Evolutionary conservation across 768 basidiomycete genomes (phyloP).

Genomic region (Dendrothele bispora): DNA sequence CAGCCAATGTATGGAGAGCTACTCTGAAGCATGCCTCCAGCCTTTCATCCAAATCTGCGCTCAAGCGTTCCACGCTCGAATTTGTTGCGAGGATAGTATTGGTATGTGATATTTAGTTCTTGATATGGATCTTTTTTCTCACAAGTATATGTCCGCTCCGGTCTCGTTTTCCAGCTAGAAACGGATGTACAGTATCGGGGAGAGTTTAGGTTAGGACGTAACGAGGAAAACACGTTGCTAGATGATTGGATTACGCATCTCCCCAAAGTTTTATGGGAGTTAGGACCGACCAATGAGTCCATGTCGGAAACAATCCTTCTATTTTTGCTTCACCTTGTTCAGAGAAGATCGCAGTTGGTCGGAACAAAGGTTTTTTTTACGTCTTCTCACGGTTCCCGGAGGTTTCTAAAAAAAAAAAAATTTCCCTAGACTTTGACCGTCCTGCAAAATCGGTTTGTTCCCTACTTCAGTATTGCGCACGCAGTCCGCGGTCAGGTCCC

Average conservation of each 20-base stretch:
- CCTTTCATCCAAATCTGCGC: constrained; percentile 55
- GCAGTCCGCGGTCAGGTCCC: constrained; percentile 67
- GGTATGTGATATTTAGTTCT: constrained; percentile 40
- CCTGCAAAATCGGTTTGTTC: constrained; percentile 62
- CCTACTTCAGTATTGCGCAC: constrained; percentile 81
- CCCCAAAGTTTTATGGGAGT: constrained; percentile 85
- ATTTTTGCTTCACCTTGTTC: constrained; percentile 61
- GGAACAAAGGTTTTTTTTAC: constrained; percentile 40
- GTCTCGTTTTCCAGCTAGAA: constrained; percentile 48
- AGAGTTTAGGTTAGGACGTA: constrained; percentile 36
- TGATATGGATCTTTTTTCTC: neutral
- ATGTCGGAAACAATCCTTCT: constrained; percentile 71
- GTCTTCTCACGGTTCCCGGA: neutral
- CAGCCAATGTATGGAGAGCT: constrained; percentile 47
- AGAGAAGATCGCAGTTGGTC: constrained; percentile 50
- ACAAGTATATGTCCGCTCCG: neutral
- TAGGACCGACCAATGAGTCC: constrained; percentile 54
- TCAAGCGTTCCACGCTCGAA: constrained; percentile 68
- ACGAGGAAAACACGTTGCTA: constrained; percentile 31
- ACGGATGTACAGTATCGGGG: constrained; percentile 55
- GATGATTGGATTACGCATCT: constrained; percentile 74
- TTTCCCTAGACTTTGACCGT: constrained; percentile 41
- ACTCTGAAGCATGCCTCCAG: constrained; percentile 66
- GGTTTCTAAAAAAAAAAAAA: constrained; percentile 14
- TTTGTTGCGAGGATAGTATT: constrained; percentile 73